Percentiles rank a stretch among this genome's conserved stretches.
phyloP scores from a whole-genome alignment of 2,329 filamentous ascomycete species.

The Fusarium pseudograminearum region DNA sequence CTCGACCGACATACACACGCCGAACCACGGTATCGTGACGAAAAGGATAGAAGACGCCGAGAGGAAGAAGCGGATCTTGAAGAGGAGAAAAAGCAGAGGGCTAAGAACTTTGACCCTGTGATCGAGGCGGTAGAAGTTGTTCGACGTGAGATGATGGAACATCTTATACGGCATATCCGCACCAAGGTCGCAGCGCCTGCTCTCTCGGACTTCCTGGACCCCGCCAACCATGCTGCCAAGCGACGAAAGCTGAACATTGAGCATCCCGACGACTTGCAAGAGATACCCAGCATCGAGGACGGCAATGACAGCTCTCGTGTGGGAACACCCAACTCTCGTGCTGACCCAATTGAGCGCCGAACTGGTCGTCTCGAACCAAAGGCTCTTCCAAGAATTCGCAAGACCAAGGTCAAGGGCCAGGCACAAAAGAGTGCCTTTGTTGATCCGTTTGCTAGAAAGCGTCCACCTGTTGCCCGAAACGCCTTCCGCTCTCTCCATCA shows the following conservation, averaged over 20 bases:
- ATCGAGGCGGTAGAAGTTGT: slow-evolving; percentile 83
- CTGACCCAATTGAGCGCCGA: slow-evolving; percentile 71
- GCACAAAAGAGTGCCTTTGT: slow-evolving; percentile 72
- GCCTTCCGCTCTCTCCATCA: slow-evolving; percentile 86
- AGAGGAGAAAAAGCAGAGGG: slow-evolving; percentile 88
- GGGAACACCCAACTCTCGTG: slow-evolving; percentile 74
- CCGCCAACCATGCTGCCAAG: slow-evolving; percentile 82
- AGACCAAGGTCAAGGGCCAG: slow-evolving; percentile 67
- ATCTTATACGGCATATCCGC: slow-evolving; percentile 89
- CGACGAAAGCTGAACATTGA: slow-evolving; percentile 82
- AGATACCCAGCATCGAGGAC: slow-evolving; percentile 63
- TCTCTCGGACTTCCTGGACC: slow-evolving; percentile 85
- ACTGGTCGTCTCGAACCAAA: slow-evolving; percentile 68
- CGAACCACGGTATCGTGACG: slow-evolving; percentile 59
- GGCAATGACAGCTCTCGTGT: slow-evolving; percentile 71
- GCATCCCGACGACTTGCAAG: slow-evolving; percentile 72
- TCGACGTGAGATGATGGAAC: slow-evolving; percentile 83
- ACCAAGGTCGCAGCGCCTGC: slow-evolving; percentile 85
- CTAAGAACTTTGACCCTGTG: slow-evolving; percentile 91
- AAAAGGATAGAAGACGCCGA: slow-evolving; percentile 72
- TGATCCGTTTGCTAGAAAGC: slow-evolving; percentile 74
- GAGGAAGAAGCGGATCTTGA: slow-evolving; percentile 87
- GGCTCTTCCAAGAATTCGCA: slow-evolving; percentile 80
- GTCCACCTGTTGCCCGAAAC: slow-evolving; percentile 67
- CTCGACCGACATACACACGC: slow-evolving; percentile 49